These are phyloP conservation scores for Xylaria multiplex DNA, from an alignment of 2,329 filamentous ascomycete genomes.

Conservation along the genomic window DNA sequence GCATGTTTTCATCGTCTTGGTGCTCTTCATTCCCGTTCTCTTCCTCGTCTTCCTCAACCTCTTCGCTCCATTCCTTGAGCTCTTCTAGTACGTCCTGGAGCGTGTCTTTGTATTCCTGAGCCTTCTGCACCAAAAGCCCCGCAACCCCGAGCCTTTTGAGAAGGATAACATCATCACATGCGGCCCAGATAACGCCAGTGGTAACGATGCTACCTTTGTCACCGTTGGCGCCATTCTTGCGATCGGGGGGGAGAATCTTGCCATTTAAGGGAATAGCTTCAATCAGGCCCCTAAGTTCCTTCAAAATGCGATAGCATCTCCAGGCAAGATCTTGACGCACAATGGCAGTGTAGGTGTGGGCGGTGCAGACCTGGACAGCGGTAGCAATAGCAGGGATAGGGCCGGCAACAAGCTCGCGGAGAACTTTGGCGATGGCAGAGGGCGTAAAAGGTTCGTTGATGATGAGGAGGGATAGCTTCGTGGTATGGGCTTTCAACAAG, in stretches of 20 bases:
- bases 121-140: slow-evolving; percentile 75
- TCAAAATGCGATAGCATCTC: slow-evolving; percentile 68
- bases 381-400: slow-evolving; percentile 80
- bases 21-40: slow-evolving; percentile 63
- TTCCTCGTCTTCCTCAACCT: slow-evolving; percentile 67
- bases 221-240: slow-evolving; percentile 56
- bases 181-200: slow-evolving; percentile 84
- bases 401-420: slow-evolving; percentile 76
- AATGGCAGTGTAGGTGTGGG: slow-evolving; percentile 68
- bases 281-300: slow-evolving; percentile 70
- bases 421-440: slow-evolving; percentile 74
- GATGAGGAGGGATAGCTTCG: slow-evolving; percentile 86
- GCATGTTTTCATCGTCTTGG: slow-evolving; percentile 57
- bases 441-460: slow-evolving; percentile 89
- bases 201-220: slow-evolving; percentile 67
- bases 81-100: slow-evolving; percentile 87
- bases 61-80: slow-evolving; percentile 86
- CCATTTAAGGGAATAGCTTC: slow-evolving; percentile 69
- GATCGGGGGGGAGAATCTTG: slow-evolving; percentile 58
- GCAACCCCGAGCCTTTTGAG: slow-evolving; percentile 74
- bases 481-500: slow-evolving; percentile 82
- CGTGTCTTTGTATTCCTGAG: slow-evolving; percentile 77
- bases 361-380: slow-evolving; percentile 72
- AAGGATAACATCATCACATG: slow-evolving; percentile 77
- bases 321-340: slow-evolving; percentile 72